A percentile compares a stretch with the other conserved stretches of the same genome.
phyloP scores from a whole-genome alignment of 208 protist species.

The Leishmania braziliensis region DNA sequence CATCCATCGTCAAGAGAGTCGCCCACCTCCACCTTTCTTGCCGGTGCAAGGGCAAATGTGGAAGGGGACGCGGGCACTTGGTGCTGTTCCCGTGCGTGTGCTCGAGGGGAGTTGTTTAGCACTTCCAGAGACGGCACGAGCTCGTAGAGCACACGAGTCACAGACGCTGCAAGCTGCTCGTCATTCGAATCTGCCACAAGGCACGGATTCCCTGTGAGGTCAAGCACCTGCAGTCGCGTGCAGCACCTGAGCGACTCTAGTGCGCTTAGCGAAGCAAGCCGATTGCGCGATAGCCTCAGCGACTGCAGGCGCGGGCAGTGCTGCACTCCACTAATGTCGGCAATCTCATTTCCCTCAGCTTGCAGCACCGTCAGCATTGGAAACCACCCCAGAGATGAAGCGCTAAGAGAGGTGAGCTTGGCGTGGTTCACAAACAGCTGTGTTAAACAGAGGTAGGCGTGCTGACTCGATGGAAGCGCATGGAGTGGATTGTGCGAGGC shows the following conservation, averaged over 20 bases:
- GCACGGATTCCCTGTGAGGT: slow-evolving; percentile 71
- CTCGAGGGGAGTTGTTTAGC: slow-evolving; percentile 36
- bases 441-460: slow-evolving; percentile 49
- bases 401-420: slow-evolving; percentile 37
- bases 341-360: slow-evolving; percentile 72
- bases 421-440: slow-evolving; percentile 83
- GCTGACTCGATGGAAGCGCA: slow-evolving; percentile 3
- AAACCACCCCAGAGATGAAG: slow-evolving; percentile 48
- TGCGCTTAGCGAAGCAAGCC: slow-evolving; percentile 32
- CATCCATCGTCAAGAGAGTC: neutral
- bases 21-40: neutral
- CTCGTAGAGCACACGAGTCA: neutral
- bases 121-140: slow-evolving; percentile 35
- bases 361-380: slow-evolving; percentile 77
- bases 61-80: neutral
- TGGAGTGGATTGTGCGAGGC: slow-evolving; percentile 63
- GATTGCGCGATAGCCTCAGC: slow-evolving; percentile 69
- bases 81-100: neutral
- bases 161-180: neutral
- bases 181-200: neutral
- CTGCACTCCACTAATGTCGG: slow-evolving; percentile 52
- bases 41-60: neutral
- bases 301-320: slow-evolving; percentile 61
- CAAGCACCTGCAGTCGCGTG: slow-evolving; percentile 40
- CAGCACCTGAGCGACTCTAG: slow-evolving; percentile 57